A percentile compares a stretch with the other conserved stretches of the same genome.
Conservation (phyloP, 2,329 filamentous ascomycete species). For the Penicillium concentricum region DNA sequence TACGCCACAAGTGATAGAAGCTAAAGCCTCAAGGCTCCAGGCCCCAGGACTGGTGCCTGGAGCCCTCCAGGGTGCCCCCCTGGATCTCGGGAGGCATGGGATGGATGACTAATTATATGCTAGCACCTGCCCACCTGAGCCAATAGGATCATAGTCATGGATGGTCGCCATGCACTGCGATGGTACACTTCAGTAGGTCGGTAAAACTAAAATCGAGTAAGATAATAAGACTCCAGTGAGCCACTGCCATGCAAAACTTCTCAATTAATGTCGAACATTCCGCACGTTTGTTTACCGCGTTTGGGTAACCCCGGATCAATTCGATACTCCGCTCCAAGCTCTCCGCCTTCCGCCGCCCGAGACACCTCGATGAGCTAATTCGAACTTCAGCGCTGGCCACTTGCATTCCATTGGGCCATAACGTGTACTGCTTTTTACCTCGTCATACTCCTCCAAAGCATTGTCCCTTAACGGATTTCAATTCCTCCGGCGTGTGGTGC, state of each 20-base stretch:
- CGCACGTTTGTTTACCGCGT: background rate
- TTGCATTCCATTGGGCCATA: conserved; percentile 7
- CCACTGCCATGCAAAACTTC: background rate
- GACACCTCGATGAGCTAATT: conserved; percentile 12
- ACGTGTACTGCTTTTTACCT: conserved; percentile 6
- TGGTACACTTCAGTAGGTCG: background rate
- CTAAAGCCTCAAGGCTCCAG: background rate
- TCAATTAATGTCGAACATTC: background rate
- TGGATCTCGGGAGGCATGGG: background rate
- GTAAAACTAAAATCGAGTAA: background rate
- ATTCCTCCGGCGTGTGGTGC: conserved; percentile 9
- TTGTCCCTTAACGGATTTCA: background rate
- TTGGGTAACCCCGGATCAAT: conserved; percentile 15
- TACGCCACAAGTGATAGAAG: background rate
- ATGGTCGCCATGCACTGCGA: background rate
- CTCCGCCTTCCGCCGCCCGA: conserved; percentile 31
- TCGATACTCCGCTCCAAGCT: conserved; percentile 26
- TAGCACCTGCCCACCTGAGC: background rate
- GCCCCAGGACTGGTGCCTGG: background rate
- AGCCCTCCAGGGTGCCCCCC: background rate
- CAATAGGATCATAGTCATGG: background rate
- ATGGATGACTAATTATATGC: background rate
- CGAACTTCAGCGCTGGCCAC: conserved; percentile 16
- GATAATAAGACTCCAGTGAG: background rate
- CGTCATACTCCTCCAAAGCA: background rate